Evolutionary conservation across 192 early-diverging fungal species (phyloP), one percentile per base, ranked within the genome.

Genomic region (Mortierella hygrophila): DNA sequence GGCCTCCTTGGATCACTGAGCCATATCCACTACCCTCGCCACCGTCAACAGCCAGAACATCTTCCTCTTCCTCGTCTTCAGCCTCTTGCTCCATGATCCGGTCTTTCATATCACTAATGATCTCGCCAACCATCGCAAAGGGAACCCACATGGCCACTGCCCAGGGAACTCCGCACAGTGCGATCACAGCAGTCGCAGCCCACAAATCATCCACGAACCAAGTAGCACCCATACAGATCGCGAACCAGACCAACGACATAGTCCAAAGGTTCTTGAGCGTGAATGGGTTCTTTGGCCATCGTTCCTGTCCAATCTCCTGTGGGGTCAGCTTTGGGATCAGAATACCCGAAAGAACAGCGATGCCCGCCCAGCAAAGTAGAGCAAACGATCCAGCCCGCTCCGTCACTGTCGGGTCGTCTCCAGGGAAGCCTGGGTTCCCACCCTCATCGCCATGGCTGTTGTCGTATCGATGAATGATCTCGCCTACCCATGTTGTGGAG

Each of bases 71-170:
- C 49, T 75, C 15, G 46, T 68, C 41, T 15, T 37, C 54, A 37
- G 35, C 35, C 29, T 75, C 75, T 0, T 77, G 15, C 23, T 57
- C 55, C 55, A 57, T 57, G 55, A 57, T 57, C n/a, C 72, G 76
- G 41, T 92, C 88, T 37, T 89, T 88, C 78, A 88, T 90, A 49
- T 88, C 82, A 32, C 87, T 87, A n/a, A 95, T 80, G 77, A 91
- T 93, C 82, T 96, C 96, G 41, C 97, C 97, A 5, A 99, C 91
- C 70, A 99, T 90, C 0, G 96, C 93, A 88, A 97, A 98, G 4
- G 98, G 98, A n/a, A 96, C 91, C 98, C 98, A 99, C 79, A 95
- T 88, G 21, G 93, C 92, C n/a, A 96, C 90, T 0, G 95, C 97
- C 97, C 97, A 99, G 1, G 96, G 91, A 37, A 98, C 88, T 35